phyloP scores from a whole-genome alignment of 2,329 filamentous ascomycete genomes.

The Hirsutella rhossiliensis region DNA sequence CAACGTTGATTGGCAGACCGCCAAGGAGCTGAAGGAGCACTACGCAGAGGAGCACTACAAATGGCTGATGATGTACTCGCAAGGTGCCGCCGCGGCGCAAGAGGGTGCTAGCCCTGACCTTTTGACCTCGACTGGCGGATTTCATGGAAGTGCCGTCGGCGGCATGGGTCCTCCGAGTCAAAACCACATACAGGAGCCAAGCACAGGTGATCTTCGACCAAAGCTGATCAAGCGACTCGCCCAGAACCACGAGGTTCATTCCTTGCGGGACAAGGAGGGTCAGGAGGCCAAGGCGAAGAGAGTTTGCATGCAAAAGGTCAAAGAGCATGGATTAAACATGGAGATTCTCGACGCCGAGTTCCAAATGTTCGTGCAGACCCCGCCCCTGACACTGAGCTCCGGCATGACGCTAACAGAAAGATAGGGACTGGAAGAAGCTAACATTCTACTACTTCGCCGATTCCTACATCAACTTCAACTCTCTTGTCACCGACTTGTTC shows the following conservation, averaged over 20 bases:
- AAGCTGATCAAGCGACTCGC: slow-evolving; percentile 95
- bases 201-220: slow-evolving; percentile 69
- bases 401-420: slow-evolving; percentile 4
- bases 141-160: slow-evolving; percentile 60
- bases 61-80: slow-evolving; percentile 98
- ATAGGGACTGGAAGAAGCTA: slow-evolving; percentile 94
- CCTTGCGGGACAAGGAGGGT: slow-evolving; percentile 87
- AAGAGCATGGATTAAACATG: slow-evolving; percentile 91
- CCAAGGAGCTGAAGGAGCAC: slow-evolving; percentile 80
- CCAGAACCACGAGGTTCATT: slow-evolving; percentile 79
- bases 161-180: slow-evolving; percentile 67
- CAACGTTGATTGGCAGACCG: slow-evolving; percentile 77
- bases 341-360: slow-evolving; percentile 98
- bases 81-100: slow-evolving; percentile 53
- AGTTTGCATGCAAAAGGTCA: slow-evolving; percentile 92
- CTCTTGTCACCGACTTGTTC: slow-evolving; percentile 91
- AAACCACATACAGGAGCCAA: slow-evolving; percentile 61
- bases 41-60: slow-evolving; percentile 94
- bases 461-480: slow-evolving; percentile 98
- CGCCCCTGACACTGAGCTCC: background rate
- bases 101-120: slow-evolving; percentile 50
- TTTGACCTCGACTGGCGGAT: slow-evolving; percentile 49
- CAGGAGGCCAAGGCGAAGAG: slow-evolving; percentile 97
- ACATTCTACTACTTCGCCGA: slow-evolving; percentile 99
- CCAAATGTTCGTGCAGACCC: slow-evolving; percentile 65